phyloP scores from a whole-genome alignment of 2,329 filamentous ascomycete genomes.

The Colletotrichum phormii region DNA sequence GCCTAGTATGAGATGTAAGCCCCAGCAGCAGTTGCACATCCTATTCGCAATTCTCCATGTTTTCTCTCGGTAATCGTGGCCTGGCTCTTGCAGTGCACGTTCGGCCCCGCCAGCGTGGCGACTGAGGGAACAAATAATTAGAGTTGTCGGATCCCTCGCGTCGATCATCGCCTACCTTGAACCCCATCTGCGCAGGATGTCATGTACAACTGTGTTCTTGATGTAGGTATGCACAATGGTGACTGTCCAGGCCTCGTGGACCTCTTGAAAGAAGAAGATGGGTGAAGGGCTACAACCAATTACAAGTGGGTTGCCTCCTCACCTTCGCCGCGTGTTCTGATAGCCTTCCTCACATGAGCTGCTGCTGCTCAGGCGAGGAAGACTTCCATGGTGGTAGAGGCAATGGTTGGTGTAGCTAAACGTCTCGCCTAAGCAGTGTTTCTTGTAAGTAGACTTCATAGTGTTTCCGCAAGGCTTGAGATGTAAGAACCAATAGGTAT shows the following conservation, averaged over 20 bases:
- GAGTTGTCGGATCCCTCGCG: constrained; percentile 12
- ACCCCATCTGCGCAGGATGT: not conserved
- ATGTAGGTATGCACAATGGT: not conserved
- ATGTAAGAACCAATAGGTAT: not conserved
- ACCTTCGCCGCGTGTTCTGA: not conserved
- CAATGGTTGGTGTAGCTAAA: not conserved
- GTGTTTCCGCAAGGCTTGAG: not conserved
- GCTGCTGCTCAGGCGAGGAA: too few species aligned
- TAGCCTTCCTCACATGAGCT: not conserved
- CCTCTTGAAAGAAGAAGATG: not conserved
- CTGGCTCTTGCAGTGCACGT: not conserved
- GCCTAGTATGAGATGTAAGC: not conserved
- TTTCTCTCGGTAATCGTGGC: not conserved
- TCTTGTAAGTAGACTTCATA: not conserved
- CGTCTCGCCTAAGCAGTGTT: not conserved
- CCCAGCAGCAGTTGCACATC: not conserved
- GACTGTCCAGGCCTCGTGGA: not conserved
- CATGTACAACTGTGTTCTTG: not conserved
- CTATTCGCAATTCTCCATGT: not conserved
- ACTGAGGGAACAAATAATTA: not conserved
- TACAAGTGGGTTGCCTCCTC: not conserved
- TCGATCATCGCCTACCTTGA: constrained; percentile 19
- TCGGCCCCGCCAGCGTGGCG: constrained; percentile 12
- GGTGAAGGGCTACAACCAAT: not conserved
- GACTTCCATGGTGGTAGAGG: not conserved